Evolutionary conservation across 495 filamentous ascomycete genomes (phyloP), one percentile per base, ranked within the genome.

Genomic region (Penicillium ochrochloron): DNA sequence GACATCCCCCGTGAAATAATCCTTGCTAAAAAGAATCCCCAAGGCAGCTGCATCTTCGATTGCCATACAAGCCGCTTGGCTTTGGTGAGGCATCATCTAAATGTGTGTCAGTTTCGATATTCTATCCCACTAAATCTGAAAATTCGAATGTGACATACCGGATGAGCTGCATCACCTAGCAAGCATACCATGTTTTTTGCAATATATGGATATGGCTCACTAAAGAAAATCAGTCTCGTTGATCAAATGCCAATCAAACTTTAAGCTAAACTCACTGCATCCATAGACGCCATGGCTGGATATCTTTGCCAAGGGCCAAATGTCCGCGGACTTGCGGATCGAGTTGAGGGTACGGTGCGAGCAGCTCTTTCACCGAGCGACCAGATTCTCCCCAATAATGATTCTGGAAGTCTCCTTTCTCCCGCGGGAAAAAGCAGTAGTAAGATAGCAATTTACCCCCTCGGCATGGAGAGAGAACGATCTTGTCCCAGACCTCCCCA

Each of bases 81-180:
- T 81, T 57, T 84, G 82, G 57, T 84, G 75, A 0, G 81, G 81
- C 78, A 83, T 81, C 81, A 83, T 83, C 42, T 48, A 19, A 48
- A 23, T 48, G 19, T 48, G 3, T 48, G 6, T 48, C 6, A 48
- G 42, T 23, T 44, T 48, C 21, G 11, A 48, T 48, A 2, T 23
- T 48, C 23, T 19, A 48, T 3, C 19, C 42, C 42, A 27, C 25
- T 27, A 1, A 27, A 1, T 27, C 25, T 1, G 25, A 27, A 2
- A 27, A 27, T 27, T 27, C 25, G 25, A 9, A 2, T 48, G 19
- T 48, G 42, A 10, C 42, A 10, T 48, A 48, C 42, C 62, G 77
- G 77, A 58, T 81, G 77, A 27, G 68, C 76, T 11, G 76, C 77
- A 67, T 79, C 77, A 6, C 76, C 76, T 23, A 80, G 51, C 1